A percentile compares a stretch with the other conserved stretches of the same genome.
phyloP scores from a whole-genome alignment of 768 basidiomycete species.

The Rhizopogon vulgaris region DNA sequence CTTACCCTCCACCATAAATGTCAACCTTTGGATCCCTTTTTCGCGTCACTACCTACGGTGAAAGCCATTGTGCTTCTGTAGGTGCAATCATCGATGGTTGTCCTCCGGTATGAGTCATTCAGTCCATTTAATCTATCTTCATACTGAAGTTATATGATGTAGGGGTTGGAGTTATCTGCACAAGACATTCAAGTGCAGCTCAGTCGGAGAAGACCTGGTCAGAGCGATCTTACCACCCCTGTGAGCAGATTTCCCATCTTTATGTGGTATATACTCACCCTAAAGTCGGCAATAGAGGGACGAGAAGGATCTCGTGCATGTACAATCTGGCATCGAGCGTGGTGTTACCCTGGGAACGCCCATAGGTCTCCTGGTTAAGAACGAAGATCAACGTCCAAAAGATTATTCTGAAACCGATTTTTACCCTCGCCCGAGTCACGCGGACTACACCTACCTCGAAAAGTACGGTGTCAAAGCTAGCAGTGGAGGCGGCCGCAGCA shows the following conservation, averaged over 20 bases:
- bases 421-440: conserved; percentile 95
- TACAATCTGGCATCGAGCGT: conserved; percentile 92
- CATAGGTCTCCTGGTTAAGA: conserved; percentile 92
- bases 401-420: conserved; percentile 98
- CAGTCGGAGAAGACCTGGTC: conserved; percentile 87
- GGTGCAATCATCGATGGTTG: conserved; percentile 98
- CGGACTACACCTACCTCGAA: conserved; percentile 95
- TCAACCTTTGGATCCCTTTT: conserved; percentile 90
- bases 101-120: conserved; percentile 66
- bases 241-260: conserved; percentile 38
- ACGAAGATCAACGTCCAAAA: conserved; percentile 97
- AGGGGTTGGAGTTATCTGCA: conserved; percentile 80
- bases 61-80: conserved; percentile 95
- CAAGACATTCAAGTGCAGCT: conserved; percentile 90
- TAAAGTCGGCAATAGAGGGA: conserved; percentile 57
- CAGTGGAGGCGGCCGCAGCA: conserved; percentile 91
- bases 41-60: conserved; percentile 95
- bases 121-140: conserved; percentile 3
- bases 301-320: conserved; percentile 89
- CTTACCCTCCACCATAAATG: conserved; percentile 42
- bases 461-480: conserved; percentile 98
- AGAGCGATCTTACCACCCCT: conserved; percentile 94
- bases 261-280: conserved; percentile 1
- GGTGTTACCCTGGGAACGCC: conserved; percentile 97
- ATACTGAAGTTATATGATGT: conserved; percentile 5